phyloP scores from a whole-genome alignment of 108 stramenopile species.

The Stephanodiscus triporus region DNA sequence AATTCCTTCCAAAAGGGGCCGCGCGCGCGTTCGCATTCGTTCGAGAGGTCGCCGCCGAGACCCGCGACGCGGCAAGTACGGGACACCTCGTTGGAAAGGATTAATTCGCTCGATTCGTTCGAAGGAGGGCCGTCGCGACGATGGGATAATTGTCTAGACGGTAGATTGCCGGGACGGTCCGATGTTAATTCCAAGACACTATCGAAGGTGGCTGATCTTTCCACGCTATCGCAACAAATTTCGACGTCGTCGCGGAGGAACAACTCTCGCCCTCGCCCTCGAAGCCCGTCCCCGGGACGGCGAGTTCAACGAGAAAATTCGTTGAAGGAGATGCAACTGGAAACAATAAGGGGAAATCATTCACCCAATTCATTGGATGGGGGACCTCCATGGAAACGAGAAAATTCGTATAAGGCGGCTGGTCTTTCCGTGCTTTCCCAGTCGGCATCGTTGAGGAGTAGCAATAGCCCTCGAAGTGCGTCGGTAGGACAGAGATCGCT shows the following conservation, averaged over 20 bases:
- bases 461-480: background rate
- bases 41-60: slow-evolving; percentile 1
- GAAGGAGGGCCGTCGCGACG: background rate
- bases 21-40: background rate
- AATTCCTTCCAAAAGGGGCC: background rate
- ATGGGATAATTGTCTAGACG: too few species aligned
- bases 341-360: background rate
- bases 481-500: background rate
- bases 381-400: background rate
- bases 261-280: background rate
- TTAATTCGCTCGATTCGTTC: background rate
- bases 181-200: background rate
- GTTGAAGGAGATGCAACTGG: background rate
- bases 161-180: background rate
- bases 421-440: slow-evolving; percentile 8
- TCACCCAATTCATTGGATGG: background rate
- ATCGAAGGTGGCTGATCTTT: background rate
- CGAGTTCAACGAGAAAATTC: background rate
- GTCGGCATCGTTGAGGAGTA: background rate
- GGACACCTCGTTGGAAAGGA: background rate
- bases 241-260: background rate
- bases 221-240: background rate
- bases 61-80: background rate
- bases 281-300: slow-evolving; percentile 6
- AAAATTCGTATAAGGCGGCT: slow-evolving; percentile 1